phyloP scores from a whole-genome alignment of 495 filamentous ascomycete species.

The Neurospora discreta region DNA sequence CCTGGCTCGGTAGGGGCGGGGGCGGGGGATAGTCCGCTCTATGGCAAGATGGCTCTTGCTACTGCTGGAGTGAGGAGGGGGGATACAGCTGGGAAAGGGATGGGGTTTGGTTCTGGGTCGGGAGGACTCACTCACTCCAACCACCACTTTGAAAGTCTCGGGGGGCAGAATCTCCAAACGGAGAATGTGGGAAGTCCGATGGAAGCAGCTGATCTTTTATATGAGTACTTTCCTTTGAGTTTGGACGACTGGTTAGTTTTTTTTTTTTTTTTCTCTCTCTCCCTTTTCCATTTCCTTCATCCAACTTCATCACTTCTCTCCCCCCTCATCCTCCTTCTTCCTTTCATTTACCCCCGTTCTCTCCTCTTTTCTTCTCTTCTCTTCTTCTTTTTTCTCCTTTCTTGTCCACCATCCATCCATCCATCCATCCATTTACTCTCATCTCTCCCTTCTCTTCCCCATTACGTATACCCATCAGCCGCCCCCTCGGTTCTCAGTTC shows the following conservation, averaged over 20 bases:
- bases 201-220: slow-evolving; percentile 69
- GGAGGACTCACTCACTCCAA: not conserved
- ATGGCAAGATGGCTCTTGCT: not conserved
- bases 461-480: too few species aligned
- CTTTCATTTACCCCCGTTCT: too few species aligned
- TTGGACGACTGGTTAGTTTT: slow-evolving; percentile 64
- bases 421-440: not conserved
- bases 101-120: not conserved
- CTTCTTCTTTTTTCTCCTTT: not conserved
- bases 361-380: too few species aligned
- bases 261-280: not conserved
- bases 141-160: not conserved
- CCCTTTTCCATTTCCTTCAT: not conserved
- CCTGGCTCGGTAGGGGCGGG: slow-evolving; percentile 22
- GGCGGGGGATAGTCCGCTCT: slow-evolving; percentile 16
- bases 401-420: not conserved
- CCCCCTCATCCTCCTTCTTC: too few species aligned
- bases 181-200: slow-evolving; percentile 40
- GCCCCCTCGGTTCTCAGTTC: too few species aligned
- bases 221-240: slow-evolving; percentile 85
- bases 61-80: too few species aligned
- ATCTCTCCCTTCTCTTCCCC: too few species aligned
- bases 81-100: too few species aligned
- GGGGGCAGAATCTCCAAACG: slow-evolving; percentile 9
- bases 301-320: not conserved